Evolutionary conservation across 176 grass and related monocot species (phyloP).

Genomic region (Aegilops tauschii): DNA sequence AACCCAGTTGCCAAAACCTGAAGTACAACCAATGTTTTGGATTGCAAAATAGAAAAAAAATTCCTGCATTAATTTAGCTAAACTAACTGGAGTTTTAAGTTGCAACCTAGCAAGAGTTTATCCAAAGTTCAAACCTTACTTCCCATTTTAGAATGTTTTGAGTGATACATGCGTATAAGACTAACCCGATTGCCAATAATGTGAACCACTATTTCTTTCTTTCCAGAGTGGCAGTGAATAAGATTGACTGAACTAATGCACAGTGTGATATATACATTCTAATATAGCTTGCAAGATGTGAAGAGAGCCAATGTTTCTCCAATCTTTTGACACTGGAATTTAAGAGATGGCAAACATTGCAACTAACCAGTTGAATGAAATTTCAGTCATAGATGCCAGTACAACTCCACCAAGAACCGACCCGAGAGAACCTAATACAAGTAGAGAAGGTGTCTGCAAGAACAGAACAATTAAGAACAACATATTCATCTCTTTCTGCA

Average conservation of each 20-base stretch:
- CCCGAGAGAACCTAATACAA: slow-evolving; percentile 50
- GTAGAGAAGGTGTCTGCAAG: slow-evolving; percentile 61
- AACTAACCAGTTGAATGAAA: slow-evolving; percentile 90
- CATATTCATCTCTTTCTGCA: neutral
- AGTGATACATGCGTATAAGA: neutral
- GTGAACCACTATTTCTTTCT: neutral
- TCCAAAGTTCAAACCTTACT: neutral
- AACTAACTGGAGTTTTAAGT: neutral
- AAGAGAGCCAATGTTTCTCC: neutral
- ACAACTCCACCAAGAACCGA: slow-evolving; percentile 84
- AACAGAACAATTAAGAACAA: neutral
- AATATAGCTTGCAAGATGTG: neutral
- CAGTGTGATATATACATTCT: neutral
- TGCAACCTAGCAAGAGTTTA: neutral
- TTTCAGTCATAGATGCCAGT: slow-evolving; percentile 86
- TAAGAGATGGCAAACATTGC: neutral
- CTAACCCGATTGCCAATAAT: neutral
- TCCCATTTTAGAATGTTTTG: neutral
- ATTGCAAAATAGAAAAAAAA: neutral
- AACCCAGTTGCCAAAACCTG: neutral
- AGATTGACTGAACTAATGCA: neutral
- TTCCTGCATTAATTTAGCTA: neutral
- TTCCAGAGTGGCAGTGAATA: neutral
- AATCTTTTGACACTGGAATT: neutral
- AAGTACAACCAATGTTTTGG: neutral